phyloP scores from a whole-genome alignment of 345 rosid genomes.

The Salix caprea region DNA sequence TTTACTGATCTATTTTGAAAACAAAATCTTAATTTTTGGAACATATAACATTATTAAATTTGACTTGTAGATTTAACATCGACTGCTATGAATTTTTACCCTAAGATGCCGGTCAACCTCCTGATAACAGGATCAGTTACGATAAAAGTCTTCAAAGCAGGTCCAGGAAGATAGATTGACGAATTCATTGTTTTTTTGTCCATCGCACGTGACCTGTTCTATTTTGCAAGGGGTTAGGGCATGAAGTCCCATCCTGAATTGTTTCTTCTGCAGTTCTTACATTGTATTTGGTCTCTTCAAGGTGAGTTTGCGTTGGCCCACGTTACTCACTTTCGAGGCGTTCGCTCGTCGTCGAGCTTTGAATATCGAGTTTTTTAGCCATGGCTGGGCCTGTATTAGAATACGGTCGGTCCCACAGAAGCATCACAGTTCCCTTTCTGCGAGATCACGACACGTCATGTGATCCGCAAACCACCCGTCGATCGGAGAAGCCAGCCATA shows the following conservation, averaged over 20 bases:
- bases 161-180: background rate
- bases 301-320: background rate
- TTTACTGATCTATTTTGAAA: no score
- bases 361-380: background rate
- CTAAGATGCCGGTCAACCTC: background rate
- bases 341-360: background rate
- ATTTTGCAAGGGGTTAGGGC: constrained; percentile 4
- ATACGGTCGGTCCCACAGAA: constrained; percentile 15
- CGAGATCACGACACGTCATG: constrained; percentile 19
- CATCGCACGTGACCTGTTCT: constrained; percentile 16
- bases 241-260: constrained; percentile 27
- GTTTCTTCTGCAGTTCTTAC: constrained; percentile 16
- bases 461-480: background rate
- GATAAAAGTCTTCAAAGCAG: background rate
- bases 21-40: no score
- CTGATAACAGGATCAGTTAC: background rate
- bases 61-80: background rate
- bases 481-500: background rate
- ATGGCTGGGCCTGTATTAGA: constrained; percentile 1
- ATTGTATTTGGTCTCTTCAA: constrained; percentile 25
- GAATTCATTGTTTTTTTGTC: background rate
- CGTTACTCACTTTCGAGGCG: background rate
- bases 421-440: background rate
- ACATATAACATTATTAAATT: no score
- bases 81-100: background rate